Evolutionary conservation across 306 rosid genomes (phyloP).

Genomic region (Prunus salicina): DNA sequence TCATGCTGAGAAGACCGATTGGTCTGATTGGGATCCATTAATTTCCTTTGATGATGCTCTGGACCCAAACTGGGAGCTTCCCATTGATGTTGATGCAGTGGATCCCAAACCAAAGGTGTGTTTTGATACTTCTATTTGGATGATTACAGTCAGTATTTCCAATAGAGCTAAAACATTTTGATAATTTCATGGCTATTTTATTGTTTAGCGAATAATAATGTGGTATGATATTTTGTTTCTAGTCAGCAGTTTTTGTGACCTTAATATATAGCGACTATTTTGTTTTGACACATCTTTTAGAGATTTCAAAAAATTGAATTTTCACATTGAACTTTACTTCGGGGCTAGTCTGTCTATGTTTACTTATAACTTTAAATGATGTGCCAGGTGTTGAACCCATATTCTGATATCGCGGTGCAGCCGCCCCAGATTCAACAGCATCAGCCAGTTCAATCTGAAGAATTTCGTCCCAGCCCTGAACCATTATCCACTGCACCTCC

Average conservation of each 20-base stretch:
- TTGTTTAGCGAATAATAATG: background rate
- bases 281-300: background rate
- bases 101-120: slow-evolving; percentile 62
- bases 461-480: slow-evolving; percentile 36
- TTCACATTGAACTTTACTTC: slow-evolving; percentile 8
- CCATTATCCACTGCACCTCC: slow-evolving; percentile 47
- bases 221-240: background rate
- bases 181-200: background rate
- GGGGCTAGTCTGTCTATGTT: slow-evolving; percentile 10
- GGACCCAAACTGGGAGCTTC: slow-evolving; percentile 78
- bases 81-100: slow-evolving; percentile 38
- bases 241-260: background rate
- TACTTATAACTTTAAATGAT: background rate
- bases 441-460: slow-evolving; percentile 39
- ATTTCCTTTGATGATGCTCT: slow-evolving; percentile 49
- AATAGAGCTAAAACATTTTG: background rate
- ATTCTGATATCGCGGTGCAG: slow-evolving; percentile 42
- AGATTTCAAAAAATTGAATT: slow-evolving; percentile 18
- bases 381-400: slow-evolving; percentile 28
- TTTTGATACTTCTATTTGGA: slow-evolving; percentile 24
- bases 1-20: slow-evolving; percentile 47
- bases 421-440: slow-evolving; percentile 38
- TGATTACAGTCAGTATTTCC: background rate
- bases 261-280: background rate
- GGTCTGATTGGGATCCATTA: slow-evolving; percentile 74